Percentiles rank a stretch among this genome's conserved stretches.
Evolutionary conservation across 768 basidiomycete species (phyloP).

Genomic region (Panaeolus papilionaceus): DNA sequence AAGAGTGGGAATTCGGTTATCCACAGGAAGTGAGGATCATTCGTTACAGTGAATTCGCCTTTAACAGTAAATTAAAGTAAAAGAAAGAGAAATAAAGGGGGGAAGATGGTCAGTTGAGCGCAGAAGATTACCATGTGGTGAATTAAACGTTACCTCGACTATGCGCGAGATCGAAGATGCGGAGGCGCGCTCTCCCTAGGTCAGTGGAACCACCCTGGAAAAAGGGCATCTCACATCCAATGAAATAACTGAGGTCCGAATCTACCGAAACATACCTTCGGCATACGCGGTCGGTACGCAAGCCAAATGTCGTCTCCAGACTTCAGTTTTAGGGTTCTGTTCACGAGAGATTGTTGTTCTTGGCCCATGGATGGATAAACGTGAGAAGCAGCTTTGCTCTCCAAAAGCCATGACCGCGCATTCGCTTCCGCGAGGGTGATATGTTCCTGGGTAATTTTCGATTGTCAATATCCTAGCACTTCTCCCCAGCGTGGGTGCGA

Average conservation of each 20-base stretch:
- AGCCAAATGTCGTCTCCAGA: slow-evolving; percentile 67
- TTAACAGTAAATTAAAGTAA: slow-evolving; percentile 26
- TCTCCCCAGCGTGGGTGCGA: slow-evolving; percentile 18
- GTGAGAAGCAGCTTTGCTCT: slow-evolving; percentile 37
- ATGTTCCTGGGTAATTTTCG: slow-evolving; percentile 47
- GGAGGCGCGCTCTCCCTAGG: slow-evolving; percentile 73
- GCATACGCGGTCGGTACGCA: slow-evolving; percentile 51
- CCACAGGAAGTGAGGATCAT: slow-evolving; percentile 88
- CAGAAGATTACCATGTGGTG: slow-evolving; percentile 5
- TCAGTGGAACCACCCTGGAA: slow-evolving; percentile 85
- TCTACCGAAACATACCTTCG: slow-evolving; percentile 54
- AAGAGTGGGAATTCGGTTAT: slow-evolving; percentile 96
- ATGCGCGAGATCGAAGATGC: slow-evolving; percentile 71
- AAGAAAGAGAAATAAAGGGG: slow-evolving; percentile 16
- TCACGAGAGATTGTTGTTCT: slow-evolving; percentile 29
- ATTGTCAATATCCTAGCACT: slow-evolving; percentile 24
- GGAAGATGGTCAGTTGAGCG: slow-evolving; percentile 12
- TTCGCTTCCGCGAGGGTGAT: slow-evolving; percentile 55
- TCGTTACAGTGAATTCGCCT: slow-evolving; percentile 64
- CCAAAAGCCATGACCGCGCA: slow-evolving; percentile 51
- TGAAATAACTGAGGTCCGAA: slow-evolving; percentile 20
- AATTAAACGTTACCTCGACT: slow-evolving; percentile 54
- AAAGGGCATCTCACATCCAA: slow-evolving; percentile 25
- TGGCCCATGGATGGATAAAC: slow-evolving; percentile 27
- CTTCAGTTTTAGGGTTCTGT: slow-evolving; percentile 45